Base-by-base conservation (phyloP, 768 basidiomycete species). In the Boletellus sp. region DNA sequence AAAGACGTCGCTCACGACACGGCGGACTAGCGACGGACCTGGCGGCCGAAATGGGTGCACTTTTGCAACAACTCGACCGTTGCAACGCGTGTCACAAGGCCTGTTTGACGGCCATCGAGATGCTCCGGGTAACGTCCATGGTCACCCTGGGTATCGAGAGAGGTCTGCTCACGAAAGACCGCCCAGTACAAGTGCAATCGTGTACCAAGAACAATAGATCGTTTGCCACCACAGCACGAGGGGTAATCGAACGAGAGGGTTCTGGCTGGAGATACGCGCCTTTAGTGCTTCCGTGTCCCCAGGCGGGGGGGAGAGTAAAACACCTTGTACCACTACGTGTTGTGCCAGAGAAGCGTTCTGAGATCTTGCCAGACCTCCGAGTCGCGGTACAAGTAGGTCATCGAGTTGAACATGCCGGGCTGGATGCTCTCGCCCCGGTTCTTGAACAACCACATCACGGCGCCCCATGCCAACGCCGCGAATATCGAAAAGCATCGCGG, bases 371-470 rank as follows among this genome's bases (percentile, higher is more conserved):
- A 98, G 37, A 73, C 70, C 53, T 98, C 90, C 17, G 92, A 94
- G 67, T 98, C 93, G 34, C 84, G 83, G 72, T 98, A 99, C 34
- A 99, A 77, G 69, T 98, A 99, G 50, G 78, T 81, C 94, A 96
- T 97, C 16, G 88, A 90, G 72, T 82, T 90, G 74, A 92, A 93
- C 92, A 97, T 91, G 50, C 94, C 96, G 16, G 92, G 90, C 61
- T 98, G 94, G 52, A 99, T 83, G n/a, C 84, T 85, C 71, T 97
- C 87, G 42, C 89, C 83, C 19, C 81, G 77, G 67, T 96, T 77
- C 61, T 84, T 78, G 78, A 94, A 98, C 53, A 96, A 72, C 80
- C 87, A 99, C 95, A 99, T 97, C 40, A 97, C 94, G 8, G 87
- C 79, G 38, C 92, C 96, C 96, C 96, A 98, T 28, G 85, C 79